Evolutionary conservation across 257 asterid genomes (phyloP), one percentile per base, ranked within the genome.

Genomic region (Lycium barbarum): DNA sequence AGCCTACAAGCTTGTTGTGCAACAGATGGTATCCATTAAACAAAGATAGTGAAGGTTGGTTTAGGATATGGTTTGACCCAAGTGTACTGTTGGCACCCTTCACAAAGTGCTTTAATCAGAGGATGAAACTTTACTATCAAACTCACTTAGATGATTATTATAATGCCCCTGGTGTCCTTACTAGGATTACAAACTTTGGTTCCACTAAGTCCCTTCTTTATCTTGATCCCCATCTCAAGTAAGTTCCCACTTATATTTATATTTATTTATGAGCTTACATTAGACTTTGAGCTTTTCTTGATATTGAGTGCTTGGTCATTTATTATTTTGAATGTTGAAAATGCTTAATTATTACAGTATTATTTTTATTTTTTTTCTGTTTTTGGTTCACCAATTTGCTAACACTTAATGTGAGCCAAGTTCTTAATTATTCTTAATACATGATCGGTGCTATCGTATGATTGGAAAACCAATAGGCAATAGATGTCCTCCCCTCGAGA

Each of bases 41-140:
- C 14, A 93, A 92, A 89, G 96, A 92, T 20, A 81, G 83, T 11
- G 93, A 90, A 81, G 98, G 97, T 36, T 96, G 99, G 99, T 96
- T 96, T 88, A 88, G 98, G 94, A 81, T 93, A 5, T 96, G 98
- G 99, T 96, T 96, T 89, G 97, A 94, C 83, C 89, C 94, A n/a
- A 87, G 70, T 26, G 91, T 93, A 5, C 80, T 96, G 2, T 81
- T 96, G 3, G 51, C 88, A 12, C 98, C 99, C 38, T 93, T 91
- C 81, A 93, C 99, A 55, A 91, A 88, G 67, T 96, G 99, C 88
- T 96, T 92, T 84, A 92, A 71, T n/a, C 85, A 89, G 84, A 88
- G 99, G 88, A 96, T 96, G 98, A 93, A 81, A 91, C 82, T 89
- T 18, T 88, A 89, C 57, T 96, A 91, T 47, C 94, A 94, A 63